phyloP scores from a whole-genome alignment of 208 protist genomes.

The Trypanosoma scelopori region DNA sequence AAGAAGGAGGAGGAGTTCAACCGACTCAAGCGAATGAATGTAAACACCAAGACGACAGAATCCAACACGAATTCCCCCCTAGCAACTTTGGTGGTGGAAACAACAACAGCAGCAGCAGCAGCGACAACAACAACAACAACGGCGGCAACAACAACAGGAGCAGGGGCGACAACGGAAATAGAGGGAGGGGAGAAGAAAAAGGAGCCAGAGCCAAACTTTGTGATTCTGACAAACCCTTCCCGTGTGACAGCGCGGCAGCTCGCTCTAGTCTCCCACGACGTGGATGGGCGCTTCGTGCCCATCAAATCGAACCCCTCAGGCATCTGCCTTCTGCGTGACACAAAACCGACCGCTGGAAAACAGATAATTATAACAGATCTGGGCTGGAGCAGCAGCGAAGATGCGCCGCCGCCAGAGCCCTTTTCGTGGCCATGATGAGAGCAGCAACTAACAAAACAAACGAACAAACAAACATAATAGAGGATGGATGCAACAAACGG shows the following conservation, averaged over 20 bases:
- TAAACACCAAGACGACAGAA: neutral
- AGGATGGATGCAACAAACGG: neutral
- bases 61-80: slow-evolving; percentile 6
- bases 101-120: slow-evolving; percentile 3
- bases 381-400: slow-evolving; percentile 45
- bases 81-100: neutral
- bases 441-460: slow-evolving; percentile 1
- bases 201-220: slow-evolving; percentile 46
- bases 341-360: slow-evolving; percentile 51
- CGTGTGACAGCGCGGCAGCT: slow-evolving; percentile 82
- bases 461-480: neutral
- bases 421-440: slow-evolving; percentile 72
- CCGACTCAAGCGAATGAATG: slow-evolving; percentile 51
- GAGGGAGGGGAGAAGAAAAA: slow-evolving; percentile 37
- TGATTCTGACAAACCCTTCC: slow-evolving; percentile 77
- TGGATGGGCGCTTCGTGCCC: slow-evolving; percentile 69
- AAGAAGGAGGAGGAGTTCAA: slow-evolving; percentile 80
- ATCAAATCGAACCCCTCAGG: slow-evolving; percentile 69
- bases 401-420: slow-evolving; percentile 70
- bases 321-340: slow-evolving; percentile 81
- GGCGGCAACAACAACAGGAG: slow-evolving; percentile 7
- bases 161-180: neutral
- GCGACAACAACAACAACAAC: neutral
- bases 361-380: slow-evolving; percentile 52
- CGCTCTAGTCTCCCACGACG: slow-evolving; percentile 56